Percentiles rank a stretch among this genome's conserved stretches.
These are phyloP conservation scores for Moesziomyces globuligerus DNA, from an alignment of 1,284 basidiomycete genomes.

Conservation along the genomic window DNA sequence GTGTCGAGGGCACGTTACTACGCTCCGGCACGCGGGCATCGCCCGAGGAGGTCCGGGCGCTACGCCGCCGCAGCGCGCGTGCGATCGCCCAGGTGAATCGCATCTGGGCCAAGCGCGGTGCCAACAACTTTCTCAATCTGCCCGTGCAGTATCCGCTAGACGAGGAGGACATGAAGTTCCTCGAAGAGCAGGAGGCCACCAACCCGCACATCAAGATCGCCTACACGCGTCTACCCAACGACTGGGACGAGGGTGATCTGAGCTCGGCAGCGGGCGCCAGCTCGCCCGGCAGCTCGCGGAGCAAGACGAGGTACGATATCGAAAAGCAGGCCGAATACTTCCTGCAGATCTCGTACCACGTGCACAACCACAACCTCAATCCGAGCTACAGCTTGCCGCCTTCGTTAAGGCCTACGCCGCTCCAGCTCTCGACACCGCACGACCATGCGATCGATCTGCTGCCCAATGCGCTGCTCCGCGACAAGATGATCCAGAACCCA, in stretches of 20 bases:
- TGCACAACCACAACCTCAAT: slow-evolving; percentile 37
- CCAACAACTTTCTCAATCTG: slow-evolving; percentile 22
- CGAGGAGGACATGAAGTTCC: slow-evolving; percentile 18
- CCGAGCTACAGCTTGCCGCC: slow-evolving; percentile 49
- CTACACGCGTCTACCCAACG: slow-evolving; percentile 18
- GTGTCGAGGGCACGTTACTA: slow-evolving; percentile 1
- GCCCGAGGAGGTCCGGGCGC: slow-evolving; percentile 1
- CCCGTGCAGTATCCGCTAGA: slow-evolving; percentile 19
- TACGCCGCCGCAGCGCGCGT: slow-evolving; percentile 21
- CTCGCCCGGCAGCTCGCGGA: neutral
- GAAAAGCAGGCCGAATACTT: slow-evolving; percentile 26
- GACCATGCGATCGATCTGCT: slow-evolving; percentile 43
- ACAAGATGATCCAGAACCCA: slow-evolving; percentile 45
- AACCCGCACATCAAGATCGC: slow-evolving; percentile 38
- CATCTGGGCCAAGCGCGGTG: slow-evolving; percentile 33
- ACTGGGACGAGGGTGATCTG: slow-evolving; percentile 45
- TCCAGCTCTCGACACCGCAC: slow-evolving; percentile 51
- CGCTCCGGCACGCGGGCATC: slow-evolving; percentile 1
- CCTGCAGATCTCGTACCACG: slow-evolving; percentile 38
- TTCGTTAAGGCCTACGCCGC: slow-evolving; percentile 37
- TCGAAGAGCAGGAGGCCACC: slow-evolving; percentile 22
- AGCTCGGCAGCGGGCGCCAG: neutral
- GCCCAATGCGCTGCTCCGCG: slow-evolving; percentile 43
- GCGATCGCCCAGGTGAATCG: slow-evolving; percentile 32
- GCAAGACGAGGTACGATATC: slow-evolving; percentile 11